A percentile compares a stretch with the other conserved stretches of the same genome.
phyloP scores from a whole-genome alignment of 1,284 basidiomycete species.

The Salmacisia buchloeana region DNA sequence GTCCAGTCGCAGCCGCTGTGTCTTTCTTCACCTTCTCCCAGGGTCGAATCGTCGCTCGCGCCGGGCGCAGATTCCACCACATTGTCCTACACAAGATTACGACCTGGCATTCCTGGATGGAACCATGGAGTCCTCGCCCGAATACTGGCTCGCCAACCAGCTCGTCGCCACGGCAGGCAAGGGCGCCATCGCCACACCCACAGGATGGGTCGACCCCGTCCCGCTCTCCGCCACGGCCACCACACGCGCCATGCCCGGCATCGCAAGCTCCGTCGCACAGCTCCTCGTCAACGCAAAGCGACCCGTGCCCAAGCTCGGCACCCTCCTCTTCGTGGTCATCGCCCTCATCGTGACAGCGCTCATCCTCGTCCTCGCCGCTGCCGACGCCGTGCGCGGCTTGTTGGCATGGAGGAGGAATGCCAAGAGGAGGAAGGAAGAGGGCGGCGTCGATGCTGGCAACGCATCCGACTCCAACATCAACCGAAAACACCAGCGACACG shows the following conservation, averaged over 20 bases:
- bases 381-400: not conserved
- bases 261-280: not conserved
- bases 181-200: not conserved
- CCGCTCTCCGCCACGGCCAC: no score
- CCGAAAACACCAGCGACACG: no score
- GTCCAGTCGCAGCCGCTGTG: no score
- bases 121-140: not conserved
- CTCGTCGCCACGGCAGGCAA: constrained; percentile 1
- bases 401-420: not conserved
- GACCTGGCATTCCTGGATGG: no score
- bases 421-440: not conserved
- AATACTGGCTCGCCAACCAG: not conserved
- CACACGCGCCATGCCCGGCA: not conserved
- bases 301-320: not conserved
- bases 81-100: no score
- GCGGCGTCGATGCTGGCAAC: no score
- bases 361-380: not conserved
- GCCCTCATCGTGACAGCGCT: not conserved
- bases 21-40: no score
- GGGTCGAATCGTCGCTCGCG: no score
- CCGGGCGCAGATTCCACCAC: no score
- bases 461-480: no score
- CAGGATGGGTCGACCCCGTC: not conserved
- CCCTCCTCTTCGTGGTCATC: constrained; percentile 2
- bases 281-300: not conserved